A percentile compares a stretch with the other conserved stretches of the same genome.
Conservation (phyloP, 208 protist species). For the Acanthamoeba divionensis region DNA sequence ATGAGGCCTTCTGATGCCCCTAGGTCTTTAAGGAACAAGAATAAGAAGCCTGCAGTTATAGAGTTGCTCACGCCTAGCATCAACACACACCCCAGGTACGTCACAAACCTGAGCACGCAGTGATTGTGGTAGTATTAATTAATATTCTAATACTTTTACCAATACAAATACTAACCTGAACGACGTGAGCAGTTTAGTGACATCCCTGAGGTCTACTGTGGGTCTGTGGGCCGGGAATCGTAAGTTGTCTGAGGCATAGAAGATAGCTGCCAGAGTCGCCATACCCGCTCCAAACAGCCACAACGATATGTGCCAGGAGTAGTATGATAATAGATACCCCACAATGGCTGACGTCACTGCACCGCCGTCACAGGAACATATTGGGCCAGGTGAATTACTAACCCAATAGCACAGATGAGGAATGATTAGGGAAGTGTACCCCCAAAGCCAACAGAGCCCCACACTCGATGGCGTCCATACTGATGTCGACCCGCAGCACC, state of each 20-base stretch:
- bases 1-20: background rate
- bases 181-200: background rate
- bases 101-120: background rate
- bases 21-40: slow-evolving; percentile 1
- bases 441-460: slow-evolving; percentile 2
- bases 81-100: background rate
- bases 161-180: background rate
- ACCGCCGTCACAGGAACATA: too few species aligned
- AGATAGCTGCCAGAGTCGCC: background rate
- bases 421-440: background rate
- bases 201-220: background rate
- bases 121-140: too few species aligned
- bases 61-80: background rate
- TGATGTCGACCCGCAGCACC: background rate
- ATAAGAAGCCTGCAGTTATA: background rate
- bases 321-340: background rate
- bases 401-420: too few species aligned
- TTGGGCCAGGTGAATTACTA: too few species aligned
- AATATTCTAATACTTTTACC: background rate
- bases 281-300: background rate
- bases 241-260: background rate
- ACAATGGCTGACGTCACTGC: background rate
- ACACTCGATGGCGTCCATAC: background rate
- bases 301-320: background rate
- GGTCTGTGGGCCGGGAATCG: background rate